Conservation (phyloP, 306 rosid genomes). For the Lablab purpureus region DNA sequence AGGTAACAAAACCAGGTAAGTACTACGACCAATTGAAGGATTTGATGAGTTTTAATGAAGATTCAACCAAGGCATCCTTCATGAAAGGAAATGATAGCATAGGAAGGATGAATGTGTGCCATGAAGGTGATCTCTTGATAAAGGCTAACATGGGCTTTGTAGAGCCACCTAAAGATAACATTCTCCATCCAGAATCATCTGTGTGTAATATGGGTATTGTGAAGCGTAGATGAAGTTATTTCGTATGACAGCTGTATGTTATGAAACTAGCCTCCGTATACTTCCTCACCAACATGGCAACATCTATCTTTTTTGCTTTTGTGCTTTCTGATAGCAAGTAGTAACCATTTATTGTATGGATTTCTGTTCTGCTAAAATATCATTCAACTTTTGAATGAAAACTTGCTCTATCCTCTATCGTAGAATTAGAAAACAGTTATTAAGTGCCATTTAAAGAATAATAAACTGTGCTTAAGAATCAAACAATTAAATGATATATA, state of each 20-base stretch:
- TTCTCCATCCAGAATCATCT: slow-evolving; percentile 45
- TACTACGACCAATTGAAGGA: slow-evolving; percentile 68
- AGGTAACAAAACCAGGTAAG: slow-evolving; percentile 52
- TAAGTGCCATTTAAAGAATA: not conserved
- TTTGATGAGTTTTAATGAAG: slow-evolving; percentile 52
- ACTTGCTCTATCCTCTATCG: not conserved
- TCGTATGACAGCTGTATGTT: slow-evolving; percentile 11
- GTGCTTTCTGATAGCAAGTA: not conserved
- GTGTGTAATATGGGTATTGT: slow-evolving; percentile 54
- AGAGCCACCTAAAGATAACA: slow-evolving; percentile 39
- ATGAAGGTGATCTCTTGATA: slow-evolving; percentile 46
- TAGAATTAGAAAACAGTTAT: not conserved
- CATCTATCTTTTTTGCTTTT: not conserved
- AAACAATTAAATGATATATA: not conserved
- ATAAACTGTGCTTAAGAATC: not conserved
- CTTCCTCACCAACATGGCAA: not conserved
- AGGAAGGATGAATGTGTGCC: slow-evolving; percentile 21
- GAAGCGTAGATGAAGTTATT: slow-evolving; percentile 56
- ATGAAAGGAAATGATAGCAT: slow-evolving; percentile 29
- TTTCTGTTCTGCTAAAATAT: not conserved
- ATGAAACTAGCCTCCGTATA: not conserved
- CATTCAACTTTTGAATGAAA: not conserved
- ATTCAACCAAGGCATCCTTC: slow-evolving; percentile 3
- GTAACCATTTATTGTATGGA: not conserved
- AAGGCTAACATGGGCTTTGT: slow-evolving; percentile 52